Percentiles rank a stretch among this genome's conserved stretches.
Conservation (phyloP, 805 yeast species). For the Teunomyces kruisii region DNA sequence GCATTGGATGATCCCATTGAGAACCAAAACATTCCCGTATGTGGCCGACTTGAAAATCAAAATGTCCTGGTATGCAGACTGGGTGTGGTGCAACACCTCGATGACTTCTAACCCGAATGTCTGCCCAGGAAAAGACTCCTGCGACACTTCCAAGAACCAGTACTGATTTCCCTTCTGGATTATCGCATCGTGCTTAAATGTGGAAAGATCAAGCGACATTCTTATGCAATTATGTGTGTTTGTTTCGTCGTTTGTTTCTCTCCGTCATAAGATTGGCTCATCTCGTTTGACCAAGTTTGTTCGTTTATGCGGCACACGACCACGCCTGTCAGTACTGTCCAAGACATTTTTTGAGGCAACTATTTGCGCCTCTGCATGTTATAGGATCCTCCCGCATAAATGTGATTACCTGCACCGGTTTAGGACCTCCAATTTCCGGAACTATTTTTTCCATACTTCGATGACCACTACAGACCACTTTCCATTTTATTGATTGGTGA, state of each 20-base stretch:
- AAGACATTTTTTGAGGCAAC: too few species aligned
- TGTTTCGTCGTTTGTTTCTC: not conserved
- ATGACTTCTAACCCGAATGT: conserved; percentile 68
- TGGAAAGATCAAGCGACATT: conserved; percentile 11
- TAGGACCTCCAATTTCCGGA: too few species aligned
- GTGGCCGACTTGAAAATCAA: conserved; percentile 71
- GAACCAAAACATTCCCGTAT: conserved; percentile 84
- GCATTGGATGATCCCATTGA: conserved; percentile 89
- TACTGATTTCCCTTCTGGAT: conserved; percentile 23
- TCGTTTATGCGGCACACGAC: not conserved
- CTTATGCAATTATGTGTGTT: too few species aligned
- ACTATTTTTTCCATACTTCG: too few species aligned
- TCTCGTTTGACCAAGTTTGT: not conserved
- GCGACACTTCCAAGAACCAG: conserved; percentile 81
- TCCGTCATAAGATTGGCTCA: not conserved
- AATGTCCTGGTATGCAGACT: conserved; percentile 77
- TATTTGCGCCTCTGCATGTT: too few species aligned
- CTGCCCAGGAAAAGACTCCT: conserved; percentile 83
- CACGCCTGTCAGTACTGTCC: not conserved
- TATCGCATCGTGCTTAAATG: conserved; percentile 30
- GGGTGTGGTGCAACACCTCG: conserved; percentile 61
- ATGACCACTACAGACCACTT: too few species aligned
- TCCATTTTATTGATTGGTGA: too few species aligned
- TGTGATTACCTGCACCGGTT: too few species aligned
- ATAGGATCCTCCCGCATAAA: too few species aligned